Conservation (phyloP, 345 rosid genomes). For the Gossypium anomalum region DNA sequence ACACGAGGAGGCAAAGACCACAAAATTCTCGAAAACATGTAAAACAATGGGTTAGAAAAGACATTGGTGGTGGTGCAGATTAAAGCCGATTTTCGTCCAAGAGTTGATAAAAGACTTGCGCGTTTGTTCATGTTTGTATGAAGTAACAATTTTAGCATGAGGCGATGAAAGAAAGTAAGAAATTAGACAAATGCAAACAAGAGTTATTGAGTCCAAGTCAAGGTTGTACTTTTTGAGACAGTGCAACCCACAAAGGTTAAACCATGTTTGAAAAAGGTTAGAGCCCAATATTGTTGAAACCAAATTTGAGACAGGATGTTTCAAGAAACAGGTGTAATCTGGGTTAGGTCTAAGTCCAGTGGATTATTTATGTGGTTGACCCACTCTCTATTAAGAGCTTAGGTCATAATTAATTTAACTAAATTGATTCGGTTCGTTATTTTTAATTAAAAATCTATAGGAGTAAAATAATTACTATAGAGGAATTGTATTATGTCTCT, state of each 20-base stretch:
- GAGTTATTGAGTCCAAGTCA: neutral
- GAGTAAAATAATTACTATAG: too few relatives aligned
- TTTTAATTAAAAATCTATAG: too few relatives aligned
- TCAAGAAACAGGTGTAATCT: neutral
- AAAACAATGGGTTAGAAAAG: constrained; percentile 46
- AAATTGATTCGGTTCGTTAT: too few relatives aligned
- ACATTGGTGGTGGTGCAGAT: constrained; percentile 17
- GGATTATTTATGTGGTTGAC: too few relatives aligned
- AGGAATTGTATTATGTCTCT: too few relatives aligned
- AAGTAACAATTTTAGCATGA: neutral
- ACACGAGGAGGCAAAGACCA: constrained; percentile 26
- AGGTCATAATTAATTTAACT: too few relatives aligned
- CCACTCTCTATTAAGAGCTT: too few relatives aligned
- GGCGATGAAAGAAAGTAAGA: neutral
- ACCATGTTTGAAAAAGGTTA: neutral
- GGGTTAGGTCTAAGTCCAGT: neutral
- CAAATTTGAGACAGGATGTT: neutral
- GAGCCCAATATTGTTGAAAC: neutral
- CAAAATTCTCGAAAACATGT: constrained; percentile 31
- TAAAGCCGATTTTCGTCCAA: constrained; percentile 1
- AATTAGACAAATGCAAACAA: neutral
- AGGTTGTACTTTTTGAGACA: neutral
- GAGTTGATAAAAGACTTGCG: neutral
- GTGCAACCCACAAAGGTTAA: neutral
- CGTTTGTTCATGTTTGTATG: neutral